Base-by-base conservation (phyloP, 2,329 filamentous ascomycete species). In the Fusarium acutatum region DNA sequence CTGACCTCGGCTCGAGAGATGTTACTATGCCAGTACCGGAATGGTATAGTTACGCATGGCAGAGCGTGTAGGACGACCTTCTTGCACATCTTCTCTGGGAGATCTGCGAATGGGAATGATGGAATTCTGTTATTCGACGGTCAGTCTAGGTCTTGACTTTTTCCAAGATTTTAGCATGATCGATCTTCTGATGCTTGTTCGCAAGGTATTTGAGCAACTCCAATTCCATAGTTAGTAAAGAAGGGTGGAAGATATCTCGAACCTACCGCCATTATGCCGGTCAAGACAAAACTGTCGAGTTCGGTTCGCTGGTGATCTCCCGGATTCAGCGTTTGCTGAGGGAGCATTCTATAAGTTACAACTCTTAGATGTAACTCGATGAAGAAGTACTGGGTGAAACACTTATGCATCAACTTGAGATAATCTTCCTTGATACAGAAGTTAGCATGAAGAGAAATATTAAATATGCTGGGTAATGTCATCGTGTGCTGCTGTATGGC, bases 21-120 rank as follows among this genome's bases (percentile, higher is more conserved):
- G 7, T 13, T 24, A 3, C 4, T 0, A 1, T 18, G 2, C 3
- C 8, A 0, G n/a, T 20, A 44, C n/a, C 11, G 24, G 12, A 14
- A 26, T 6, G 24, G 24, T 20, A 44, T 24, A 20, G 24, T 18
- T 0, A 26, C 41, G 0, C 0, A 20, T 1, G 41, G 41, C 2
- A 44, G 41, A 2, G 24, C 7, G 17, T 20, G 24, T 0, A 44
- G 7, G 4, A 44, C 12, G 9, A 44, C 4, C 5, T 26, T 44
- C 2, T 26, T 26, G 0, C 24, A 17, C 17, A 44, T 44, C 43
- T 44, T 17, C 7, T 11, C 6, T 4, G 24, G 43, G 12, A 26
- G 41, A 37, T 35, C 4, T 3, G 4, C 10, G 18, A 37, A 37
- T 1, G 35, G 4, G 35, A 37, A 18, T 7, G 35, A 20, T 6